Conservation (phyloP, 306 rosid species). For the Cicer yamashitae region DNA sequence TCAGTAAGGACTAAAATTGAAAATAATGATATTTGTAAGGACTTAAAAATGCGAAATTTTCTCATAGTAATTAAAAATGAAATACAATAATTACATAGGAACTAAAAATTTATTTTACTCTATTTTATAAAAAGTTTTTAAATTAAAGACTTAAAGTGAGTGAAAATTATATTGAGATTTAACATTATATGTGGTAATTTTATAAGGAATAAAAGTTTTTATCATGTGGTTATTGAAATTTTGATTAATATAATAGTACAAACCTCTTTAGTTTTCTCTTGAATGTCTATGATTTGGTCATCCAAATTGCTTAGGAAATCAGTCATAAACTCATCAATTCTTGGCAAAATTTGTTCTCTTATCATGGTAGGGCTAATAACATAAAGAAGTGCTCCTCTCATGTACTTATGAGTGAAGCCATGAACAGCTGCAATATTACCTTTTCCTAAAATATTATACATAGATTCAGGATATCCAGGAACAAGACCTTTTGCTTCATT, state of each 20-base stretch:
- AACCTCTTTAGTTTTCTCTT: constrained; percentile 90
- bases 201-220: too few species aligned
- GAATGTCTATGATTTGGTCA: constrained; percentile 73
- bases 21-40: too few species aligned
- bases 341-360: constrained; percentile 74
- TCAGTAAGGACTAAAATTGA: too few species aligned
- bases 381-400: constrained; percentile 86
- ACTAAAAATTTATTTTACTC: too few species aligned
- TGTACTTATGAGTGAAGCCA: constrained; percentile 91
- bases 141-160: too few species aligned
- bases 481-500: constrained; percentile 94
- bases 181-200: too few species aligned
- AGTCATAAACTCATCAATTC: constrained; percentile 81
- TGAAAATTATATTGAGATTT: too few species aligned
- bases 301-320: constrained; percentile 71
- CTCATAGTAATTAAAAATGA: too few species aligned
- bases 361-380: constrained; percentile 76
- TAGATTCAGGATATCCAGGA: constrained; percentile 96
- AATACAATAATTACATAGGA: too few species aligned
- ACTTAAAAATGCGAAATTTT: too few species aligned
- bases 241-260: background rate
- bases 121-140: too few species aligned
- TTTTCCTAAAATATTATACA: constrained; percentile 89
- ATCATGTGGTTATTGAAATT: too few species aligned
- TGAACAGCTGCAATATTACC: constrained; percentile 95